Percentiles rank a stretch among this genome's conserved stretches.
phyloP scores from a whole-genome alignment of 768 basidiomycete species.

The Boletus sp. region DNA sequence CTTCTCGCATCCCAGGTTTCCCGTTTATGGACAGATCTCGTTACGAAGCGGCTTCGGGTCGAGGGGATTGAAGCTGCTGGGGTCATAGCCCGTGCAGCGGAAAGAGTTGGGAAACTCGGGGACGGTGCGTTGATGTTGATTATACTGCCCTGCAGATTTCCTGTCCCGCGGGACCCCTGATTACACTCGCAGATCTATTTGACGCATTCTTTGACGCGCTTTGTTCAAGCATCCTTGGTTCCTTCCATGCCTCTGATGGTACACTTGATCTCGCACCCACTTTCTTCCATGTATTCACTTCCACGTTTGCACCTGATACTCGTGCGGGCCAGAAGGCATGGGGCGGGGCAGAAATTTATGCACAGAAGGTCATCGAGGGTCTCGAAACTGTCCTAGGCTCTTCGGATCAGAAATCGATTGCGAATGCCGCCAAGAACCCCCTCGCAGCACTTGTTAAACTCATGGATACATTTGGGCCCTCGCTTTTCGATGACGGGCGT shows the following conservation, averaged over 20 bases:
- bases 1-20: slow-evolving; percentile 46
- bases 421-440: slow-evolving; percentile 10
- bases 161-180: slow-evolving; percentile 23
- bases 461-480: slow-evolving; percentile 49
- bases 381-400: slow-evolving; percentile 14
- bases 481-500: slow-evolving; percentile 43
- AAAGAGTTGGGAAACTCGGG: slow-evolving; percentile 38
- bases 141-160: slow-evolving; percentile 5
- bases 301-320: slow-evolving; percentile 29
- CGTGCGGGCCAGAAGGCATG: slow-evolving; percentile 12
- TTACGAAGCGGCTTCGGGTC: slow-evolving; percentile 42
- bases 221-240: slow-evolving; percentile 11
- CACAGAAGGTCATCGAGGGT: slow-evolving; percentile 23
- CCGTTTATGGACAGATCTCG: slow-evolving; percentile 49
- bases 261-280: slow-evolving; percentile 37
- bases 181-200: slow-evolving; percentile 40
- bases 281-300: slow-evolving; percentile 44
- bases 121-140: slow-evolving; percentile 36
- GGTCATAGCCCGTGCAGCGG: slow-evolving; percentile 46
- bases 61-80: slow-evolving; percentile 42
- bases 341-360: slow-evolving; percentile 15
- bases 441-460: slow-evolving; percentile 37
- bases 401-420: background rate
- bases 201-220: slow-evolving; percentile 47
- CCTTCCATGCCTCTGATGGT: background rate